These are phyloP conservation scores for Kwoniella shivajii DNA, from an alignment of 1,284 basidiomycete species.

Conservation along the genomic window DNA sequence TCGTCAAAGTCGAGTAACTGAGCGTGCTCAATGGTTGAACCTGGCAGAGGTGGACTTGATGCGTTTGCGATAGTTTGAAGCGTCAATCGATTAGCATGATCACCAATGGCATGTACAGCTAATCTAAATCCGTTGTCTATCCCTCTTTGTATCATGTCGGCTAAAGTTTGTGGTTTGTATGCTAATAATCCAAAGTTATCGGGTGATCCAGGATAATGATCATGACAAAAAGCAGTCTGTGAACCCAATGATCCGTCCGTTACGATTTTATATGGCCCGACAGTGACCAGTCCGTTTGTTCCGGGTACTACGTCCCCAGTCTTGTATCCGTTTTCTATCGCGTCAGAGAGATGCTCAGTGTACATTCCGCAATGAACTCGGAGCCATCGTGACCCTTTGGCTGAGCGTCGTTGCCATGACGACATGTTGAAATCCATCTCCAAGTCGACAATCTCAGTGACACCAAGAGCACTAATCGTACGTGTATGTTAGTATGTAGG, in stretches of 20 bases:
- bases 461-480: constrained; percentile 31
- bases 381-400: constrained; percentile 29
- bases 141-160: constrained; percentile 28
- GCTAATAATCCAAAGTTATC: constrained; percentile 30
- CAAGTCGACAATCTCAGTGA: constrained; percentile 48
- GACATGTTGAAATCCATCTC: constrained; percentile 44
- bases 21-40: constrained; percentile 47
- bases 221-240: constrained; percentile 47
- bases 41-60: constrained; percentile 22
- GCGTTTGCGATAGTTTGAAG: constrained; percentile 31
- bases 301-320: constrained; percentile 36
- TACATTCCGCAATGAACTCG: constrained; percentile 47
- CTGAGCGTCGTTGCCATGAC: constrained; percentile 31
- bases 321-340: constrained; percentile 28
- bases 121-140: constrained; percentile 30
- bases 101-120: constrained; percentile 50
- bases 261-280: constrained; percentile 47
- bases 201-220: constrained; percentile 37
- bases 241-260: constrained; percentile 30
- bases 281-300: constrained; percentile 33
- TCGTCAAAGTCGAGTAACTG: constrained; percentile 41
- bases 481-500: no score
- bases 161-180: constrained; percentile 25
- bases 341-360: constrained; percentile 37
- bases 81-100: constrained; percentile 38